Evolutionary conservation across 164 flowering plant genomes (phyloP), one percentile per base, ranked within the genome.

Genomic region (Tinospora cordifolia): DNA sequence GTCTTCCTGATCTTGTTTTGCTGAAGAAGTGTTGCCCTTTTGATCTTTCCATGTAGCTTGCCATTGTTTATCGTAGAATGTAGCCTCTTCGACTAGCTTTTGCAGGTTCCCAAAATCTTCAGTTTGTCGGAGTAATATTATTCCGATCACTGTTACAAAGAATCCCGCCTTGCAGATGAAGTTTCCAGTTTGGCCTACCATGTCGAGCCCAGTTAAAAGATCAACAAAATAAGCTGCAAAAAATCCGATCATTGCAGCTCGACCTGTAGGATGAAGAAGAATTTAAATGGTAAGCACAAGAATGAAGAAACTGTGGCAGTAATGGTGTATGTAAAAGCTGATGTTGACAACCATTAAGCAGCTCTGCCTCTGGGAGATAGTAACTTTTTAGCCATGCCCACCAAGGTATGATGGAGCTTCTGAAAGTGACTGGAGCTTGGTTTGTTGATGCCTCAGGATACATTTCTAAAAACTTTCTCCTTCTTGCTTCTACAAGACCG

Each of bases 221-320:
- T 88, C 90, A 41, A 87, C 84, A 14, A 75, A 7, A 69, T 86
- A 87, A 3, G 83, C 81, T 83, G 73, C 78, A 75, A 87, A 88
- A 78, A 88, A 87, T 59, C 93, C 90, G 39, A 87, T 74, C 90
- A 86, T 88, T 51, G 93, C 90, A 36, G 89, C 87, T 70, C 86
- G 68, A 25, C 88, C 92, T 86, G 80, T 69, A 62, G 71, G 54
- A 72, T 0, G 51, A 58, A 22, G 62, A 7, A 34, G 30, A 30
- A 22, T 30, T 8, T 27, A 51, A 51, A 44, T 30, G 21, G 13
- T 47, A 26, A 8, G 41, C 14, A 4, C 47, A 36, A 62, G 26
- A 34, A 59, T 57, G 54, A 47, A 58, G 65, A 7, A 15, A 58
- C 13, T 71, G 12, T 7, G 27, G 30, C 6, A 12, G 21, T 71